These are phyloP conservation scores for Xylariaceae sp. DNA, from an alignment of 2,329 filamentous ascomycete species.

Conservation along the genomic window DNA sequence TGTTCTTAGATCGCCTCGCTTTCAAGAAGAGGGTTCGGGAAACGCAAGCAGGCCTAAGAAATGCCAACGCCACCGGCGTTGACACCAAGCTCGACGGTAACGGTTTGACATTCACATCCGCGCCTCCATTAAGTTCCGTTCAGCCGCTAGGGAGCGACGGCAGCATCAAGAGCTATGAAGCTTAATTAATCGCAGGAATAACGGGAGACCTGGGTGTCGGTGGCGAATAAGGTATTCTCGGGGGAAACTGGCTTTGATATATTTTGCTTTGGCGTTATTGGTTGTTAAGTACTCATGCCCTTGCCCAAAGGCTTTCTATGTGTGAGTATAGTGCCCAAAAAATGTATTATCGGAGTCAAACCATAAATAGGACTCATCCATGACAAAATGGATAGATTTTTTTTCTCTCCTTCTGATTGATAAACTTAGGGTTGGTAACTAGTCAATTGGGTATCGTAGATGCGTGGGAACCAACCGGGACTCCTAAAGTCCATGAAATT, in stretches of 20 bases:
- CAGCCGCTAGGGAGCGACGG: constrained; percentile 59
- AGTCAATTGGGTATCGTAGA: neutral
- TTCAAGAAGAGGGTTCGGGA: constrained; percentile 88
- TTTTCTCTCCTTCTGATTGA: neutral
- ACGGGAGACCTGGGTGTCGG: constrained; percentile 8
- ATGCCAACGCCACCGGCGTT: constrained; percentile 51
- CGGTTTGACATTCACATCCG: constrained; percentile 56
- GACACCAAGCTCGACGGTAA: constrained; percentile 55
- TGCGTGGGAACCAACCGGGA: neutral
- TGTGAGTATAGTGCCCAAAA: constrained; percentile 19
- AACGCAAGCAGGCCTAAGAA: constrained; percentile 74
- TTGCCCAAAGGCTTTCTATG: constrained; percentile 2
- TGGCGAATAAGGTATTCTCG: constrained; percentile 28
- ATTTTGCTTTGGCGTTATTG: constrained; percentile 22
- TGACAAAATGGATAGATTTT: constrained; percentile 18
- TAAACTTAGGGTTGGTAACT: neutral
- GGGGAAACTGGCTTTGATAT: constrained; percentile 11
- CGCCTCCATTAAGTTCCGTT: constrained; percentile 46
- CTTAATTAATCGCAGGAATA: constrained; percentile 37
- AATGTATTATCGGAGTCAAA: constrained; percentile 25
- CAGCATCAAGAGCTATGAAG: constrained; percentile 61
- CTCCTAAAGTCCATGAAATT: neutral
- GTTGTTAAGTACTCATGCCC: neutral
- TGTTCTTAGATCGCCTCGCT: constrained; percentile 87
- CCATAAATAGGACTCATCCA: constrained; percentile 20